These are phyloP conservation scores for Ormosia semicastrata DNA, from an alignment of 306 rosid genomes.

Conservation along the genomic window DNA sequence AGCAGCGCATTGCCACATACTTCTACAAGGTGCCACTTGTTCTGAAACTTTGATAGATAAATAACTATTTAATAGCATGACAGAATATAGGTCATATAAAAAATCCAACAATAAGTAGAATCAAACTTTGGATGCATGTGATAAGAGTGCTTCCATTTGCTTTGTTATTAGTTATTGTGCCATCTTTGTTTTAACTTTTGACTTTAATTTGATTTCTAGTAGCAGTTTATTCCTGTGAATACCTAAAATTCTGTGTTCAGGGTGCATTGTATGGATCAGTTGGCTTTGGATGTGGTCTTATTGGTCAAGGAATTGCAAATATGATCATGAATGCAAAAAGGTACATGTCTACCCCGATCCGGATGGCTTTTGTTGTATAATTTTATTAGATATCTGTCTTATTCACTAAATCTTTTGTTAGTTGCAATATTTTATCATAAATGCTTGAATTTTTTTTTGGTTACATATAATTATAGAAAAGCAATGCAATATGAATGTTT, in stretches of 20 bases:
- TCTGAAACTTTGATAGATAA: not conserved
- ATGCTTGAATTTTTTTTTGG: not conserved
- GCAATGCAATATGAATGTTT: not conserved
- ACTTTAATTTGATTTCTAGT: conserved; percentile 15
- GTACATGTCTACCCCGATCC: conserved; percentile 34
- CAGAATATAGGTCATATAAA: not conserved
- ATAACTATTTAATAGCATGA: conserved; percentile 5
- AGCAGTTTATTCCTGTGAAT: not conserved
- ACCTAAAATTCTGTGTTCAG: conserved; percentile 52
- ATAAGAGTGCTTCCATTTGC: conserved; percentile 9
- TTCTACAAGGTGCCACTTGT: conserved; percentile 67
- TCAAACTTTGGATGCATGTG: not conserved
- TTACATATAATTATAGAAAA: not conserved
- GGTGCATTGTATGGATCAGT: conserved; percentile 86
- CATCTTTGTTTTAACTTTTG: not conserved
- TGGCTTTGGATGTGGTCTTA: conserved; percentile 91
- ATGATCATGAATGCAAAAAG: conserved; percentile 88
- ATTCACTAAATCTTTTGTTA: conserved; percentile 6
- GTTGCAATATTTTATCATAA: not conserved
- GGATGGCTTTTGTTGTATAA: not conserved
- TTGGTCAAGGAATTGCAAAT: conserved; percentile 98
- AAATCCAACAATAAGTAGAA: not conserved
- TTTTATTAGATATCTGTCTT: not conserved
- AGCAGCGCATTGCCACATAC: conserved; percentile 76
- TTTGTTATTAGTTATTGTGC: not conserved